phyloP scores from a whole-genome alignment of 2,329 filamentous ascomycete species.

The Exophiala sp. region DNA sequence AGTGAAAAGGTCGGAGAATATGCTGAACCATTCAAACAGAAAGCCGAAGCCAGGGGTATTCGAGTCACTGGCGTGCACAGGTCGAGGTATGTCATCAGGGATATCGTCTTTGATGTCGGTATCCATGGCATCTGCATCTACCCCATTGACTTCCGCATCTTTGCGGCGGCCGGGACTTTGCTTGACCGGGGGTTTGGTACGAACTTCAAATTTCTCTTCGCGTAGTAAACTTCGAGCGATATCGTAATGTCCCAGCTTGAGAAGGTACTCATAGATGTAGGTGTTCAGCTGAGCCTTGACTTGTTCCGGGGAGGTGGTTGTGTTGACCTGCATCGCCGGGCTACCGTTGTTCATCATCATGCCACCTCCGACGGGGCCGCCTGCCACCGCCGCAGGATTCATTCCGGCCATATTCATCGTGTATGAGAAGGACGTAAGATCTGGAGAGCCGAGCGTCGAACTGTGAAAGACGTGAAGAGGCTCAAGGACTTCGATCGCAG shows the following conservation, averaged over 20 bases:
- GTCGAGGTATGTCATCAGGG: constrained; percentile 71
- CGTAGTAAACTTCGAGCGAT: constrained; percentile 72
- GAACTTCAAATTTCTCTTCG: constrained; percentile 59
- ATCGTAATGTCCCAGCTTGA: constrained; percentile 79
- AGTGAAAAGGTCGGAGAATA: constrained; percentile 95
- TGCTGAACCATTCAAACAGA: constrained; percentile 93
- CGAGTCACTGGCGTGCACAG: constrained; percentile 53
- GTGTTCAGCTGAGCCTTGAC: constrained; percentile 54
- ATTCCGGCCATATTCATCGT: constrained; percentile 57
- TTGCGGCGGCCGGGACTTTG: constrained; percentile 66
- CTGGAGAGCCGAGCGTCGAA: background rate
- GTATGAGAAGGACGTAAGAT: constrained; percentile 1
- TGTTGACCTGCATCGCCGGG: constrained; percentile 40
- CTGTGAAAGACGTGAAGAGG: constrained; percentile 1
- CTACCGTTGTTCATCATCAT: constrained; percentile 52
- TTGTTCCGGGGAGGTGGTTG: constrained; percentile 28
- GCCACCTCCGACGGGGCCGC: constrained; percentile 54
- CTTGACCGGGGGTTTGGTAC: constrained; percentile 55
- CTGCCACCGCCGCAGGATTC: constrained; percentile 46
- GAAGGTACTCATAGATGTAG: constrained; percentile 71
- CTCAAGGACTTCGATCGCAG: constrained; percentile 6
- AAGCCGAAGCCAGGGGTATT: constrained; percentile 65
- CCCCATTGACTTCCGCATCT: constrained; percentile 68
- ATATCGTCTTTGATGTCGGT: constrained; percentile 78
- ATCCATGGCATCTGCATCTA: constrained; percentile 73